Evolutionary conservation across 108 stramenopile genomes (phyloP).

Genomic region (Pseudonitzschia pungens): DNA sequence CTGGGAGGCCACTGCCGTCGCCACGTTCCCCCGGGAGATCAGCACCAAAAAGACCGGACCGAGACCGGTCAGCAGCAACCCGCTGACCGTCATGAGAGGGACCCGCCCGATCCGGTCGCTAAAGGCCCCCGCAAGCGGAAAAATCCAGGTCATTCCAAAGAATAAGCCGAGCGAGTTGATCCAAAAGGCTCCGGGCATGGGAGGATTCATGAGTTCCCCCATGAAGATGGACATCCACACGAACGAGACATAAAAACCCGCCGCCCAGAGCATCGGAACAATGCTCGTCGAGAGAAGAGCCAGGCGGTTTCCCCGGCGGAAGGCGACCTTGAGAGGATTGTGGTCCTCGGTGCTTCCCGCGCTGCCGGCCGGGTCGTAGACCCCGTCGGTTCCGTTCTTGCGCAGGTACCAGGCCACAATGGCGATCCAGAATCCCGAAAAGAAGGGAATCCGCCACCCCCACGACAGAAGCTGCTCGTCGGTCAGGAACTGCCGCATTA

Average conservation of each 20-base stretch:
- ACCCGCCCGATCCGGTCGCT: conserved; percentile 54
- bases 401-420: conserved; percentile 52
- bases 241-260: conserved; percentile 51
- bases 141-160: conserved; percentile 45
- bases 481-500: conserved; percentile 51
- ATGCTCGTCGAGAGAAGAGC: conserved; percentile 50
- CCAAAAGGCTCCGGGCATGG: conserved; percentile 58
- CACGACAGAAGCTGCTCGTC: conserved; percentile 53
- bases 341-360: background rate
- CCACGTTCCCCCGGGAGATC: conserved; percentile 41
- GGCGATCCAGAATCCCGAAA: conserved; percentile 66
- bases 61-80: conserved; percentile 35
- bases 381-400: conserved; percentile 45
- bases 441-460: conserved; percentile 77
- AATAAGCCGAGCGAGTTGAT: conserved; percentile 57
- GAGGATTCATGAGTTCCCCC: conserved; percentile 55
- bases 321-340: conserved; percentile 54
- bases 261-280: conserved; percentile 62
- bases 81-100: conserved; percentile 47
- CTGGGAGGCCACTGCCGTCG: conserved; percentile 54
- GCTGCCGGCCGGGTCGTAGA: background rate
- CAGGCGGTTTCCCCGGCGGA: conserved; percentile 51
- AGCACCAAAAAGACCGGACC: conserved; percentile 50
- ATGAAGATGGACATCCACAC: conserved; percentile 58
- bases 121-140: conserved; percentile 55